Base-by-base conservation (phyloP, 805 yeast genomes). In the Pichia deserticola region DNA sequence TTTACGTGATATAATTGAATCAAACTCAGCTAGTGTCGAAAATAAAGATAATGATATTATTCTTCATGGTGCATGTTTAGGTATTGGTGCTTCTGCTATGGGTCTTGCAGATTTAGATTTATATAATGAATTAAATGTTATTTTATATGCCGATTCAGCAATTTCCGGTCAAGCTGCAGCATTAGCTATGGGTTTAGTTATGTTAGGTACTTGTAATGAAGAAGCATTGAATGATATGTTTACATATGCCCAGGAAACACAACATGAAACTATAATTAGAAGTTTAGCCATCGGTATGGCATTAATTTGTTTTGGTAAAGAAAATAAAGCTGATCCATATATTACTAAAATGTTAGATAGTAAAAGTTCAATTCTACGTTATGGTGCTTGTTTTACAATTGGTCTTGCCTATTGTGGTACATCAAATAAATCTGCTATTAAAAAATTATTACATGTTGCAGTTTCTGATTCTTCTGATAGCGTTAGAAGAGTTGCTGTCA, bases 371-470 rank as follows among this genome's bases (percentile, higher is more conserved):
- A 80, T 85, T 48, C 76, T 93, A 55, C 85, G 99, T 68, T 93
- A 90, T 64, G 98, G 99, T 68, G 98, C 96, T 64, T 93, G 93
- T 43, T 89, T 83, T 67, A 84, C 97, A 6, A 78, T 93, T 59
- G 98, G 97, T 0, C 75, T 93, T 59, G 98, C 99, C 1, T 93
- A 92, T 67, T 95, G 93, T 49, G 99, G 99, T 52, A 92, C 99
- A 3, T 95, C 97, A 32, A 82, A 86, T 67, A 89, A 89, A 68
- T 72, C 73, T 48, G 97, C 97, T 9, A 86, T 93, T 59, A 82
- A 88, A 69, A 80, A 84, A 58, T 72, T 93, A 57, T 75, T 93
- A 56, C 98, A 93, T 67, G 77, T 83, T 62, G 99, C 99, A 4
- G 99, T 93, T 13, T 88, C 97, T 12, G 99, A 93, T 65, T 93